A percentile compares a stretch with the other conserved stretches of the same genome.
Conservation (phyloP, 108 stramenopile genomes). For the Nitzschia sp. region DNA sequence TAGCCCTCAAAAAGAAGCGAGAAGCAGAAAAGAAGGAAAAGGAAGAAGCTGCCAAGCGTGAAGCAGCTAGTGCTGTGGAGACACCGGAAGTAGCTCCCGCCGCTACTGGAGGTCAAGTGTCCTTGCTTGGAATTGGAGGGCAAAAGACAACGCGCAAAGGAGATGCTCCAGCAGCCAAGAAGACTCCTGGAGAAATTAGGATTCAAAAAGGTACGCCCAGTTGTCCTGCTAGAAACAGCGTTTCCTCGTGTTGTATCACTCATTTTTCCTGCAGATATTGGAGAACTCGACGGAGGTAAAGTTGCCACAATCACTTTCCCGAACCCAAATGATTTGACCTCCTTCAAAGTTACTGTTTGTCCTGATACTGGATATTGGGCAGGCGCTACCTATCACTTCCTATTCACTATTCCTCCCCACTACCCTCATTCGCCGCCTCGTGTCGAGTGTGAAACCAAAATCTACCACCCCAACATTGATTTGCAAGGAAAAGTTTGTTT, state of each 20-base stretch:
- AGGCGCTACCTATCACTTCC: conserved; percentile 92
- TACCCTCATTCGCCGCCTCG: conserved; percentile 99
- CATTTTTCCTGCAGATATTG: conserved; percentile 75
- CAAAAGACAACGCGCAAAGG: conserved; percentile 77
- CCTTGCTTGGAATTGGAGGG: conserved; percentile 79
- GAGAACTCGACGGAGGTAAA: conserved; percentile 97
- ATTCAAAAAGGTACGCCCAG: conserved; percentile 92
- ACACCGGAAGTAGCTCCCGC: conserved; percentile 24
- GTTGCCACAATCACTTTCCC: conserved; percentile 92
- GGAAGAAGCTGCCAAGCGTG: conserved; percentile 46
- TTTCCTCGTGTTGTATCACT: background rate
- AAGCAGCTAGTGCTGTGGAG: conserved; percentile 21
- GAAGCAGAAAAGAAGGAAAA: conserved; percentile 74
- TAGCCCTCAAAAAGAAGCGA: conserved; percentile 88
- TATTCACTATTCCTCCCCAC: conserved; percentile 90
- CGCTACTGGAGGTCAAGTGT: conserved; percentile 46
- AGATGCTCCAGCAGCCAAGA: conserved; percentile 62
- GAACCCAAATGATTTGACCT: conserved; percentile 94
- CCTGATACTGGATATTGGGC: conserved; percentile 96
- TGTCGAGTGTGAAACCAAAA: conserved; percentile 90
- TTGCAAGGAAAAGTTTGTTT: conserved; percentile 96
- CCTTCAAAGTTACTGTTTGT: conserved; percentile 85
- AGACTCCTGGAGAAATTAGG: conserved; percentile 97
- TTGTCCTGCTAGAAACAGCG: background rate
- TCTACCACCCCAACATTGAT: conserved; percentile 99